These are phyloP conservation scores for Ogataea zsoltii DNA, from an alignment of 805 yeast species.

Conservation along the genomic window DNA sequence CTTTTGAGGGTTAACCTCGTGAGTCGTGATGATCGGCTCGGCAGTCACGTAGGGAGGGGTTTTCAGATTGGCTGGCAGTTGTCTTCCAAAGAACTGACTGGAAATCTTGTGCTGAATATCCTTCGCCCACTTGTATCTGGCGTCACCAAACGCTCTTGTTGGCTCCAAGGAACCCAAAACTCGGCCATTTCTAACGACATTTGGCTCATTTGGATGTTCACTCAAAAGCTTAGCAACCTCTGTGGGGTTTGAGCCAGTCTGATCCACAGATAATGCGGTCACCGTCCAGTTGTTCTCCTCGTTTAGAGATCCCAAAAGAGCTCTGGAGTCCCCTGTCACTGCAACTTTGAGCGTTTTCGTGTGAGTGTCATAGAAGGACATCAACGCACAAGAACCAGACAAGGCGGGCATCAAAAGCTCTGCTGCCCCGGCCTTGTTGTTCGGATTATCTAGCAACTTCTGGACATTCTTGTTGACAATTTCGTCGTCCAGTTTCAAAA, in stretches of 20 bases:
- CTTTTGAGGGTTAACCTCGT: constrained; percentile 66
- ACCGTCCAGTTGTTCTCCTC: constrained; percentile 80
- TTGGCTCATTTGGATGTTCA: constrained; percentile 92
- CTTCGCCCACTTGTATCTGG: constrained; percentile 80
- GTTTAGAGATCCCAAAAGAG: constrained; percentile 73
- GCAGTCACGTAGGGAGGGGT: constrained; percentile 99
- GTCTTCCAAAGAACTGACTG: constrained; percentile 77
- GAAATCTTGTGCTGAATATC: constrained; percentile 74
- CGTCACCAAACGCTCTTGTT: constrained; percentile 95
- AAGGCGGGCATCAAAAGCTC: constrained; percentile 87
- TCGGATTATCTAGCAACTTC: constrained; percentile 66
- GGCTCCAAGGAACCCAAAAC: constrained; percentile 94
- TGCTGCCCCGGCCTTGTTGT: constrained; percentile 63
- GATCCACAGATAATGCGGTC: constrained; percentile 81
- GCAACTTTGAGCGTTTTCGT: constrained; percentile 79
- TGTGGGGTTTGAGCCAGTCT: constrained; percentile 87
- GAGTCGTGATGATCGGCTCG: constrained; percentile 86
- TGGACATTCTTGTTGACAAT: constrained; percentile 76
- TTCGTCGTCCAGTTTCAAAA: constrained; percentile 80
- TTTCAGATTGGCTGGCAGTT: constrained; percentile 67
- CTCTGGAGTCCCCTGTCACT: constrained; percentile 95
- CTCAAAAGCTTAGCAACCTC: constrained; percentile 80
- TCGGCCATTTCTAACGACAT: constrained; percentile 82
- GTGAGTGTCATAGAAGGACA: constrained; percentile 82
- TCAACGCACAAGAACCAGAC: constrained; percentile 91